A percentile compares a stretch with the other conserved stretches of the same genome.
These are phyloP conservation scores for Limnomonas spitsbergensis DNA, from an alignment of 139 green algal species.

Conservation along the genomic window DNA sequence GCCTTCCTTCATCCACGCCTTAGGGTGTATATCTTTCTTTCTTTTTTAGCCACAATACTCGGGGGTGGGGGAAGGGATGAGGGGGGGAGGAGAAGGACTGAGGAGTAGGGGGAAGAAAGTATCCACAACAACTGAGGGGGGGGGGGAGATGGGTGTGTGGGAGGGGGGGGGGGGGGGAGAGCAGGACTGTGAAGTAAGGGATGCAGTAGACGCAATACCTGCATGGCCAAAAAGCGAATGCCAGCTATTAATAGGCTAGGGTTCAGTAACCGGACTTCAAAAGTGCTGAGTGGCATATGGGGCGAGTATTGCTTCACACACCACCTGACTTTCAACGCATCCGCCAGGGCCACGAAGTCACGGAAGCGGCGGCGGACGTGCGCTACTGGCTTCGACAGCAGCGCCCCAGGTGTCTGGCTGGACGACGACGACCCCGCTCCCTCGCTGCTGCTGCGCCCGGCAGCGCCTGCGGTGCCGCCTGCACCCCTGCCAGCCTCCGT, in stretches of 20 bases:
- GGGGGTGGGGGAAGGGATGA: not conserved
- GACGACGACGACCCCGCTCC: not conserved
- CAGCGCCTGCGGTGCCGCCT: not conserved
- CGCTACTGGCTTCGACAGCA: conserved; percentile 1
- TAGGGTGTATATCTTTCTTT: no score
- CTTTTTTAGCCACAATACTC: conserved; percentile 8
- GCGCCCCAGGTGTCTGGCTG: not conserved
- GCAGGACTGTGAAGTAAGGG: conserved; percentile 27
- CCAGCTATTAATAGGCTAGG: no score
- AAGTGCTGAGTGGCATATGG: no score
- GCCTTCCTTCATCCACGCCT: no score
- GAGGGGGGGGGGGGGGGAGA: not conserved
- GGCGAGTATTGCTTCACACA: no score
- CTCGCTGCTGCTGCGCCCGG: not conserved
- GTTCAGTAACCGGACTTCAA: no score
- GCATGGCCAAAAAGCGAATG: no score
- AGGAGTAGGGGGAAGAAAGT: conserved; percentile 74
- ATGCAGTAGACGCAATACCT: conserved; percentile 51
- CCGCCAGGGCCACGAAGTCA: conserved; percentile 57
- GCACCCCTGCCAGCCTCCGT: conserved; percentile 12
- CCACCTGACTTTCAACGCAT: conserved; percentile 50
- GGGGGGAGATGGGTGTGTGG: not conserved
- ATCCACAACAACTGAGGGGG: conserved; percentile 12
- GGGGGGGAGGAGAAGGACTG: not conserved
- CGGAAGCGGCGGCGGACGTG: conserved; percentile 53